Evolutionary conservation across 2,329 filamentous ascomycete genomes (phyloP).

Genomic region (Mollisia scopiformis): DNA sequence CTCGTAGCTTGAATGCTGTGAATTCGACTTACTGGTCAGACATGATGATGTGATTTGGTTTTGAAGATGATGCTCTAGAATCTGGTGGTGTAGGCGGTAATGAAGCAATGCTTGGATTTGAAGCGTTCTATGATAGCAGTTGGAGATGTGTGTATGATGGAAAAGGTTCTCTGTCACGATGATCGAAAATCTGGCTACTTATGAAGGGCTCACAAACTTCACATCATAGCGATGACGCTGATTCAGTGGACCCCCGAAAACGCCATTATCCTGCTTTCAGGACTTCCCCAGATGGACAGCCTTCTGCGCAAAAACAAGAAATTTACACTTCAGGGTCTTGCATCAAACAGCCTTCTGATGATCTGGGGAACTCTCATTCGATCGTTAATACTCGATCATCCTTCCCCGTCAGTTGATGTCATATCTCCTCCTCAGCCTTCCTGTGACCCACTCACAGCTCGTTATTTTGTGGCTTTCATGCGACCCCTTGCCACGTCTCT

Average conservation of each 20-base stretch:
- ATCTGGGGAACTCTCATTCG: slow-evolving; percentile 1
- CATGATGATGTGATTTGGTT: slow-evolving; percentile 18
- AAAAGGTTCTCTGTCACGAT: background rate
- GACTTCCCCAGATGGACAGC: background rate
- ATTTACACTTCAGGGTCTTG: background rate
- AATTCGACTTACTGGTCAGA: slow-evolving; percentile 29
- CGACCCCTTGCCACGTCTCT: background rate
- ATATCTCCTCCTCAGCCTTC: background rate
- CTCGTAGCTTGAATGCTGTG: background rate
- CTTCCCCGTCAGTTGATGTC: background rate
- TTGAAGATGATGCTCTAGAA: slow-evolving; percentile 6
- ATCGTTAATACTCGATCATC: background rate
- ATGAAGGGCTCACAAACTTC: background rate
- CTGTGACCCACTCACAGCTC: background rate
- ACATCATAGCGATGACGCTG: background rate
- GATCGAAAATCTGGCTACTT: background rate
- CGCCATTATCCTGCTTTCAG: background rate
- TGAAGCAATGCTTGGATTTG: slow-evolving; percentile 5
- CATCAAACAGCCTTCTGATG: background rate
- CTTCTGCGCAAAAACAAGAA: background rate
- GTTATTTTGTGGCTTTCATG: background rate
- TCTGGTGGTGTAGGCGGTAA: slow-evolving; percentile 17
- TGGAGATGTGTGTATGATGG: background rate
- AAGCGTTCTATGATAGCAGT: background rate
- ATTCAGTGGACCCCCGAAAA: background rate